Evolutionary conservation across 1,284 basidiomycete species (phyloP).

Genomic region (Trichosporon sp.): DNA sequence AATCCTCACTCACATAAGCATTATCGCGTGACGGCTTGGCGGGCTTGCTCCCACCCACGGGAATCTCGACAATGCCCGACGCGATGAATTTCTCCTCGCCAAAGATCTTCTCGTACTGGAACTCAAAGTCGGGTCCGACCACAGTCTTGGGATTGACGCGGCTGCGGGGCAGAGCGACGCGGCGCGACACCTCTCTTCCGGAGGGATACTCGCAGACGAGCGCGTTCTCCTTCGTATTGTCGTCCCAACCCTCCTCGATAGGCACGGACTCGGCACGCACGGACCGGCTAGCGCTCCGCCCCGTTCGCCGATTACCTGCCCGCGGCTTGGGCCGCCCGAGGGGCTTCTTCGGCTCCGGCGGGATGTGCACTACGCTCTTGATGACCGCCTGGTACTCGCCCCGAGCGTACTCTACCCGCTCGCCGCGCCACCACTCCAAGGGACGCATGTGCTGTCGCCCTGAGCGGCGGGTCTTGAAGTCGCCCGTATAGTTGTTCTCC

Average conservation of each 20-base stretch:
- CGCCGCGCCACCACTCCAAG: slow-evolving; percentile 88
- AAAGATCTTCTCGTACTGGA: slow-evolving; percentile 90
- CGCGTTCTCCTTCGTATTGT: slow-evolving; percentile 63
- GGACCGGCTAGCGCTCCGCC: not conserved
- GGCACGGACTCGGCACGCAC: not conserved
- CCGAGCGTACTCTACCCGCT: slow-evolving; percentile 71
- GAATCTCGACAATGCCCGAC: slow-evolving; percentile 77
- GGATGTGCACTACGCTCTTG: slow-evolving; percentile 59
- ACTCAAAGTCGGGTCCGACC: slow-evolving; percentile 55
- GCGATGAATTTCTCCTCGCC: slow-evolving; percentile 88
- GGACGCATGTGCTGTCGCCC: slow-evolving; percentile 67
- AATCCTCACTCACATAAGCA: slow-evolving; percentile 85
- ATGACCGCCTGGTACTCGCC: slow-evolving; percentile 67
- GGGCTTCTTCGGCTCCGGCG: not conserved
- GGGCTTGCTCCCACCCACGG: slow-evolving; percentile 68
- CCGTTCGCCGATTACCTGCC: not conserved
- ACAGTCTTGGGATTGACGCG: slow-evolving; percentile 58
- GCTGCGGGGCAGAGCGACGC: slow-evolving; percentile 49
- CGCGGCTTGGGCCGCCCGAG: not conserved
- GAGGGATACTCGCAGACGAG: slow-evolving; percentile 65
- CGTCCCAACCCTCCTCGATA: slow-evolving; percentile 66
- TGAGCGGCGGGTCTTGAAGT: slow-evolving; percentile 59
- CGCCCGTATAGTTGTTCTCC: slow-evolving; percentile 51
- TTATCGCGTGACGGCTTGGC: slow-evolving; percentile 89
- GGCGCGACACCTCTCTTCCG: slow-evolving; percentile 59